These are phyloP conservation scores for Crotalaria pallida DNA, from an alignment of 306 rosid species.

Conservation along the genomic window DNA sequence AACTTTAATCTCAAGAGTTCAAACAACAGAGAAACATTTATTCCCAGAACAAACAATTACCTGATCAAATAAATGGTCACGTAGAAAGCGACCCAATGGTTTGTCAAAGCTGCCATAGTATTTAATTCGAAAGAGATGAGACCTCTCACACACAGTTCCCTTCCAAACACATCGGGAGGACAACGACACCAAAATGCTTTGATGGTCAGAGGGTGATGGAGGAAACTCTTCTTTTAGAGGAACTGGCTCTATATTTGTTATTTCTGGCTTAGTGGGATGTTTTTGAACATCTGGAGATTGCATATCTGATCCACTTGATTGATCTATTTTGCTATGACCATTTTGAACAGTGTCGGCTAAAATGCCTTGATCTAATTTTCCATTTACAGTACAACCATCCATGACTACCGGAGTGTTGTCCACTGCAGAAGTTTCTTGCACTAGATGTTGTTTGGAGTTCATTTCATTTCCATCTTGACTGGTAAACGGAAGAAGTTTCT, in stretches of 20 bases:
- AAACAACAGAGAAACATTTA: constrained; percentile 1
- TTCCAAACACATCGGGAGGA: constrained; percentile 98
- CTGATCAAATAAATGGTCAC: constrained; percentile 95
- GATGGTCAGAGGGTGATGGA: constrained; percentile 86
- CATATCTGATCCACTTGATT: constrained; percentile 25
- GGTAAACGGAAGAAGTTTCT: constrained; percentile 25
- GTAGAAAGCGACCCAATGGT: constrained; percentile 85
- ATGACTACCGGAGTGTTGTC: constrained; percentile 16
- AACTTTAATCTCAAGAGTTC: constrained; percentile 5
- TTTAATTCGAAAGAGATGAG: constrained; percentile 90
- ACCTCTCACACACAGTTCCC: constrained; percentile 95
- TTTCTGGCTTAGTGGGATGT: constrained; percentile 25
- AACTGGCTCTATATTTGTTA: constrained; percentile 37
- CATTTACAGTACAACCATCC: constrained; percentile 34
- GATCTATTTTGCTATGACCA: constrained; percentile 32
- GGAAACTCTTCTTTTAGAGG: constrained; percentile 70
- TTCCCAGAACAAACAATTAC: constrained; percentile 35
- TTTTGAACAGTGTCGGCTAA: constrained; percentile 27
- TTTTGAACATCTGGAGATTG: constrained; percentile 41
- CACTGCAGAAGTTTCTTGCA: constrained; percentile 32
- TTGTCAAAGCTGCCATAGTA: constrained; percentile 94
- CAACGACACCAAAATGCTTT: constrained; percentile 91
- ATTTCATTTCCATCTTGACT: constrained; percentile 30
- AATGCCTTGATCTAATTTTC: constrained; percentile 30
- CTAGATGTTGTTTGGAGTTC: constrained; percentile 20